Conservation (phyloP, 2,329 filamentous ascomycete genomes). For the Orbilia blumenaviensis region DNA sequence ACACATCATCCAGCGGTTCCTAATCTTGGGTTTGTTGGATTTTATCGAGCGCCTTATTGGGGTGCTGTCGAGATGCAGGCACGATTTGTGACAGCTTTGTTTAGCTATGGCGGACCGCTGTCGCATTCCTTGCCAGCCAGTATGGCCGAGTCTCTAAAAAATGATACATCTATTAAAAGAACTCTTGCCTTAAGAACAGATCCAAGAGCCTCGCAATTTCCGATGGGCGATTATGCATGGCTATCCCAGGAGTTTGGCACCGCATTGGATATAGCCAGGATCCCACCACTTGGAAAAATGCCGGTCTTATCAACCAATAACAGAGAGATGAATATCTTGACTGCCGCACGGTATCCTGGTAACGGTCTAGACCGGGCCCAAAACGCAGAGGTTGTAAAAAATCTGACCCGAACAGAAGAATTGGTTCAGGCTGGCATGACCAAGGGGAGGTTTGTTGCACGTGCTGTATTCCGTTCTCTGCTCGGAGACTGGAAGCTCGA, state of each 20-base stretch:
- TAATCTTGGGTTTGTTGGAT: conserved; percentile 79
- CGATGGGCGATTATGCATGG: conserved; percentile 82
- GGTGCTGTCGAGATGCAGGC: conserved; percentile 88
- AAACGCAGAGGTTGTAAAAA: conserved; percentile 62
- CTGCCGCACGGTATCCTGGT: conserved; percentile 68
- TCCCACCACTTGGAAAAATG: conserved; percentile 59
- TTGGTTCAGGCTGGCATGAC: conserved; percentile 63
- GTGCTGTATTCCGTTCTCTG: conserved; percentile 75
- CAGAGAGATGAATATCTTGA: conserved; percentile 66
- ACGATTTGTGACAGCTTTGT: conserved; percentile 71
- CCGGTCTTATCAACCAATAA: conserved; percentile 63
- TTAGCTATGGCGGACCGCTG: conserved; percentile 62
- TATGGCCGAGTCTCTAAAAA: conserved; percentile 62
- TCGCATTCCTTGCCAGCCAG: conserved; percentile 57
- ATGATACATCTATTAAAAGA: conserved; percentile 64
- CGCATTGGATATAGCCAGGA: conserved; percentile 67
- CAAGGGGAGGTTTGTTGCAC: conserved; percentile 68
- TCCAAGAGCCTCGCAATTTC: conserved; percentile 72
- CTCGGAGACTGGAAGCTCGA: conserved; percentile 75
- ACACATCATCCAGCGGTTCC: conserved; percentile 71
- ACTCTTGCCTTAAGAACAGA: conserved; percentile 66
- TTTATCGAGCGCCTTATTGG: conserved; percentile 87
- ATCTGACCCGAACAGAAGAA: conserved; percentile 64
- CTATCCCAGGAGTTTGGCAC: conserved; percentile 76
- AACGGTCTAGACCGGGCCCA: conserved; percentile 61